A percentile compares a stretch with the other conserved stretches of the same genome.
phyloP scores from a whole-genome alignment of 805 yeast species.

The Candida ficus region DNA sequence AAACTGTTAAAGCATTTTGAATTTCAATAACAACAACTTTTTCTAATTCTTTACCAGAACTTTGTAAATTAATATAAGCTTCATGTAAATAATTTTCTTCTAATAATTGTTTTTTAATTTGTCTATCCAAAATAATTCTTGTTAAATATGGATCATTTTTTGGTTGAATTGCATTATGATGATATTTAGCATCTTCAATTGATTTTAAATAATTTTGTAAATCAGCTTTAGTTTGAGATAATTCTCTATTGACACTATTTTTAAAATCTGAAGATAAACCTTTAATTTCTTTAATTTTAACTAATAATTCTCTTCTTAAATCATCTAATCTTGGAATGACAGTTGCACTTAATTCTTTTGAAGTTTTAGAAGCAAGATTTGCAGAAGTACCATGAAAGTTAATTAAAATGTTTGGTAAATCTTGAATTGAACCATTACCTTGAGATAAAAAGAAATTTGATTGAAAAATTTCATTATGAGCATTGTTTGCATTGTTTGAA shows the following conservation, averaged over 20 bases:
- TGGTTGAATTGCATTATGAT: constrained; percentile 39
- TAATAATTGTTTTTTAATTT: constrained; percentile 66
- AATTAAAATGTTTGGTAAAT: constrained; percentile 67
- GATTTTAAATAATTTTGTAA: constrained; percentile 53
- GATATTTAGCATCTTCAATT: constrained; percentile 53
- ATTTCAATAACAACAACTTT: constrained; percentile 82
- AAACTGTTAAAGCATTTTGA: constrained; percentile 73
- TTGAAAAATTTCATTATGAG: constrained; percentile 9
- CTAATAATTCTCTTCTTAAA: constrained; percentile 66
- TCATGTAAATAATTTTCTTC: constrained; percentile 88
- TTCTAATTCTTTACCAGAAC: constrained; percentile 83
- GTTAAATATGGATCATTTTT: constrained; percentile 79
- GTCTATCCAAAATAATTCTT: constrained; percentile 66
- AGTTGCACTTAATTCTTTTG: constrained; percentile 55
- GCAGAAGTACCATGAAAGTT: constrained; percentile 61
- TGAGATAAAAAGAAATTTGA: constrained; percentile 59
- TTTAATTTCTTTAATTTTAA: constrained; percentile 84
- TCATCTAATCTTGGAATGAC: constrained; percentile 65
- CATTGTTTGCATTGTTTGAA: neutral
- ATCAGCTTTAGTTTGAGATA: constrained; percentile 56
- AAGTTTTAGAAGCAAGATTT: constrained; percentile 48
- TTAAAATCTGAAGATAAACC: constrained; percentile 80
- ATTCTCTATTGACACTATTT: constrained; percentile 65
- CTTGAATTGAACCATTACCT: constrained; percentile 80
- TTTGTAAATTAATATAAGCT: constrained; percentile 81